Percentiles rank a stretch among this genome's conserved stretches.
phyloP scores from a whole-genome alignment of 192 early-diverging fungal genomes.

The Umbelopsis sp. region DNA sequence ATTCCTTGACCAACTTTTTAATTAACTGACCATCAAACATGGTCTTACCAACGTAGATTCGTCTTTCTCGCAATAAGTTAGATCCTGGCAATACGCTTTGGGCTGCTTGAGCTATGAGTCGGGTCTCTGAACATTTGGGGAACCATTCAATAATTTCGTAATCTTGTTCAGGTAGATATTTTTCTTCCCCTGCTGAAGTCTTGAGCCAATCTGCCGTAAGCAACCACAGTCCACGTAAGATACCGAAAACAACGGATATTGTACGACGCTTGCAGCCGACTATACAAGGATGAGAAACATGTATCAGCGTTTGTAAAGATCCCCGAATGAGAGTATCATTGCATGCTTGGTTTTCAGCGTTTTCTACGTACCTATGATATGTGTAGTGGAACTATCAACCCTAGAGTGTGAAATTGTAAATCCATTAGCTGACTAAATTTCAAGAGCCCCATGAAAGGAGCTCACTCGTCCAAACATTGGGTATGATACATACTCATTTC shows the following conservation, averaged over 20 bases:
- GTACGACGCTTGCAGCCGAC: conserved; percentile 8
- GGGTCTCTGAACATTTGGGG: neutral
- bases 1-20: neutral
- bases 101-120: neutral
- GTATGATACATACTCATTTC: neutral
- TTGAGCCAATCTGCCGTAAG: conserved; percentile 9
- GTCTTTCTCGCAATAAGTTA: neutral
- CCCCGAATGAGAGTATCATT: no score
- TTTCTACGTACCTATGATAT: conserved; percentile 25
- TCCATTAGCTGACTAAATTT: neutral
- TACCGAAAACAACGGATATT: neutral
- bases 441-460: neutral
- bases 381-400: conserved; percentile 24
- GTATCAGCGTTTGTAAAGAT: no score
- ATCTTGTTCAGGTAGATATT: neutral
- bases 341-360: no score
- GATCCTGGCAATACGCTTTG: neutral
- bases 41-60: conserved; percentile 2
- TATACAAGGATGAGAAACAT: neutral
- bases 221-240: neutral
- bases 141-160: conserved; percentile 5
- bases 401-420: neutral
- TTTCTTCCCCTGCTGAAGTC: neutral
- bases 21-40: conserved; percentile 1
- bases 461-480: neutral